Conservation (phyloP, 345 rosid species). For the Erucastrum elatum region DNA sequence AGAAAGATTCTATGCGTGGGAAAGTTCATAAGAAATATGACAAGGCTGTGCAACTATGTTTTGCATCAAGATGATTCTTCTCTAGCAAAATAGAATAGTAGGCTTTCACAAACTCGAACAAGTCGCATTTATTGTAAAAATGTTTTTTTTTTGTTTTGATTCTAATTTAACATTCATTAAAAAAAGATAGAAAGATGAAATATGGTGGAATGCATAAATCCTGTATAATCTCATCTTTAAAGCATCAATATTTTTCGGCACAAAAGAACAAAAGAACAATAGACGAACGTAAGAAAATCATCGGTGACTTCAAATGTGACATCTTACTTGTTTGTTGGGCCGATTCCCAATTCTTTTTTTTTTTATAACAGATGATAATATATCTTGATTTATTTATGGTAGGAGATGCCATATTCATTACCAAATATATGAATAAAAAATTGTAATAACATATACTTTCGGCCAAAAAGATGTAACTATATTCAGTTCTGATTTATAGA, state of each 20-base stretch:
- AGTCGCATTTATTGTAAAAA: too few relatives aligned
- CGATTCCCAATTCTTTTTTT: background rate
- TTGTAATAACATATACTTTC: background rate
- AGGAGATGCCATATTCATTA: background rate
- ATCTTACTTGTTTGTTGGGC: background rate
- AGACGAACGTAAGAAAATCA: constrained; percentile 9
- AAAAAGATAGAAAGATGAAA: background rate
- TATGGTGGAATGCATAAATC: constrained; percentile 37
- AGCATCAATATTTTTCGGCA: constrained; percentile 35
- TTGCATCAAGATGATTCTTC: too few relatives aligned
- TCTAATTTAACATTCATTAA: too few relatives aligned
- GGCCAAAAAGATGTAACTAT: background rate
- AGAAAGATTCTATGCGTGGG: background rate
- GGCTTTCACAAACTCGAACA: too few relatives aligned
- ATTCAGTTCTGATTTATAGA: background rate
- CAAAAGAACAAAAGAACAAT: constrained; percentile 29
- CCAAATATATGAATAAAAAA: background rate
- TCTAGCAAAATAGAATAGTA: too few relatives aligned
- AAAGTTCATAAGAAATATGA: too few relatives aligned
- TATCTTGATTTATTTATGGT: background rate
- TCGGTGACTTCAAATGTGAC: constrained; percentile 1
- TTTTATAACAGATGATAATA: background rate
- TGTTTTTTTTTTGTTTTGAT: too few relatives aligned
- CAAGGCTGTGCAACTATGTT: too few relatives aligned
- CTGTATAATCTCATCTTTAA: constrained; percentile 29